Percentiles rank a stretch among this genome's conserved stretches.
phyloP scores from a whole-genome alignment of 2,329 filamentous ascomycete species.

The Monilinia laxa region DNA sequence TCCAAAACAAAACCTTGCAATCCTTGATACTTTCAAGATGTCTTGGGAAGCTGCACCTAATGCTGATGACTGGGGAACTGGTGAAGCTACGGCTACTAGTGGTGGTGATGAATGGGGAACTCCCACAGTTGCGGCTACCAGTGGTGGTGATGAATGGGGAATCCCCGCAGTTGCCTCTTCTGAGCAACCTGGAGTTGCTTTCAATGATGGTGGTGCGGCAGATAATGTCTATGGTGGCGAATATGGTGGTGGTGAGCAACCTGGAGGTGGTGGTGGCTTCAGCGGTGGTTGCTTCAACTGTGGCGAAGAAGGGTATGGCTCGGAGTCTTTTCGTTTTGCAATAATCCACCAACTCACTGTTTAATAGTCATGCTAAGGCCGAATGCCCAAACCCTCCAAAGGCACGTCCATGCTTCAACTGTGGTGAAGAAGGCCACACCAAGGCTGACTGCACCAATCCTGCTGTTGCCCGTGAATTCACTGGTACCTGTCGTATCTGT shows the following conservation, averaged over 20 bases:
- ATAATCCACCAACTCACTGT: constrained; percentile 8
- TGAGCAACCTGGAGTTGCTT: not conserved
- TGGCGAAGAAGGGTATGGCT: constrained; percentile 55
- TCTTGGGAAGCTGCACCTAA: constrained; percentile 33
- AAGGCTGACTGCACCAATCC: constrained; percentile 62
- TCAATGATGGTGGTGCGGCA: constrained; percentile 8
- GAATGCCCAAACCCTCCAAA: constrained; percentile 35
- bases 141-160: constrained; percentile 18
- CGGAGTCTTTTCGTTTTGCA: constrained; percentile 30
- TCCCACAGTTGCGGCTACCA: not conserved
- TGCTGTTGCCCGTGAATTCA: constrained; percentile 47
- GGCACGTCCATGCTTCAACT: constrained; percentile 49
- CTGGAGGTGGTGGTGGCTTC: constrained; percentile 22
- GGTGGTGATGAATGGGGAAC: constrained; percentile 9
- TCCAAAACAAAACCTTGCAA: not conserved
- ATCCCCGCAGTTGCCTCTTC: not conserved
- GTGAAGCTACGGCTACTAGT: not conserved
- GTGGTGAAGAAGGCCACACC: constrained; percentile 62
- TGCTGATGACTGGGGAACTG: constrained; percentile 20
- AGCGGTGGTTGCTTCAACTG: constrained; percentile 59
- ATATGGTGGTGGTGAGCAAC: constrained; percentile 14
- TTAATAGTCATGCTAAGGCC: constrained; percentile 25
- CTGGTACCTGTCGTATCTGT: constrained; percentile 60
- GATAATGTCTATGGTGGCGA: not conserved
- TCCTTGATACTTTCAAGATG: constrained; percentile 29